A percentile compares a stretch with the other conserved stretches of the same genome.
Evolutionary conservation across 768 basidiomycete genomes (phyloP).

Genomic region (Phlebiopsis flavidoalba): DNA sequence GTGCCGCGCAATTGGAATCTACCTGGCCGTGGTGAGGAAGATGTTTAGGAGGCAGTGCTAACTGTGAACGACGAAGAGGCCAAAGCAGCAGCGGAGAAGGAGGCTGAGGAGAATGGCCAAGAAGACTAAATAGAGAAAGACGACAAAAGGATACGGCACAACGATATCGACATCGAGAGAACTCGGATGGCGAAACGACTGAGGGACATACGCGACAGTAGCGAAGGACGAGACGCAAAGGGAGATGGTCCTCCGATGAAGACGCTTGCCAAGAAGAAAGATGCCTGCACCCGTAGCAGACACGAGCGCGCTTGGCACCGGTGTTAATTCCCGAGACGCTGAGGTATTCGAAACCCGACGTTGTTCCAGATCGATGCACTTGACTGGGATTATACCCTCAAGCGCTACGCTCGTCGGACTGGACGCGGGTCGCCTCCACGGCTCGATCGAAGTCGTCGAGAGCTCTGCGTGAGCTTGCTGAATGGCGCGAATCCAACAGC

Average conservation of each 20-base stretch:
- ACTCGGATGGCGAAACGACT: conserved; percentile 31
- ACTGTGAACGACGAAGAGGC: conserved; percentile 21
- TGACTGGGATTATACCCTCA: conserved; percentile 58
- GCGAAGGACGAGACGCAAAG: no score
- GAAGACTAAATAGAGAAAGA: conserved; percentile 6
- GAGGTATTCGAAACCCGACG: conserved; percentile 45
- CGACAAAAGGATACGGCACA: conserved; percentile 8
- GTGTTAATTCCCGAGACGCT: conserved; percentile 43
- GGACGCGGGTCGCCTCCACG: conserved; percentile 47
- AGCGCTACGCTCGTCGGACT: conserved; percentile 46
- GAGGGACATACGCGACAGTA: conserved; percentile 8
- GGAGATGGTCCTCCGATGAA: conserved; percentile 29
- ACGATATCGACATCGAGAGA: conserved; percentile 12
- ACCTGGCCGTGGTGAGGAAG: conserved; percentile 38
- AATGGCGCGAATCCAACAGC: conserved; percentile 39
- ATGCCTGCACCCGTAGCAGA: conserved; percentile 22
- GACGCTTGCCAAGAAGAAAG: conserved; percentile 24
- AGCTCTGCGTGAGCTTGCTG: conserved; percentile 38
- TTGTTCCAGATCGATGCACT: conserved; percentile 47
- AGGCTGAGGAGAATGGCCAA: conserved; percentile 21
- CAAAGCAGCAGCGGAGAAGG: conserved; percentile 12
- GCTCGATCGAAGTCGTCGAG: conserved; percentile 39
- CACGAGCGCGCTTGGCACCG: conserved; percentile 23
- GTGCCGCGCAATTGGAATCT: conserved; percentile 46
- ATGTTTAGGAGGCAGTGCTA: conserved; percentile 48